Percentiles rank a stretch among this genome's conserved stretches.
phyloP scores from a whole-genome alignment of 345 rosid species.

The Hypericum androsaemum region DNA sequence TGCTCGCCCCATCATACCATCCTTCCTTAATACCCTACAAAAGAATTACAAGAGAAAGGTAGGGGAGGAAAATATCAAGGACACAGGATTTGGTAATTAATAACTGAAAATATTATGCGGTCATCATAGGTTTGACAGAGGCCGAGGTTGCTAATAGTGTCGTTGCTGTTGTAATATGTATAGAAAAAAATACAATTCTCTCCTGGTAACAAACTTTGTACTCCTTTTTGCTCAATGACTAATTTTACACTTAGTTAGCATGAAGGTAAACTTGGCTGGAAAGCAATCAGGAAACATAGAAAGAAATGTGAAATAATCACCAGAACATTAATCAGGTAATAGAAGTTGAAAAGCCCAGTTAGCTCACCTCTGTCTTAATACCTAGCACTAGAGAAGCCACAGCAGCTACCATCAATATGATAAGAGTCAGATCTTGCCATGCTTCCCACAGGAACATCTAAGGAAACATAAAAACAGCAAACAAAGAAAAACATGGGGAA shows the following conservation, averaged over 20 bases:
- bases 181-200: too few species aligned
- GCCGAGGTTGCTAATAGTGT: too few species aligned
- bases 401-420: conserved; percentile 12
- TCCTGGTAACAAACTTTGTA: too few species aligned
- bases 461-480: background rate
- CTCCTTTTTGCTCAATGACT: too few species aligned
- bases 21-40: conserved; percentile 10
- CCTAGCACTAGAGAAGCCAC: conserved; percentile 8
- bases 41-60: background rate
- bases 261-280: too few species aligned
- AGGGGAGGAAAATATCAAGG: background rate
- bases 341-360: background rate
- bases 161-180: too few species aligned
- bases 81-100: background rate
- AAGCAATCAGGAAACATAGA: too few species aligned
- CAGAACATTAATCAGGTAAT: background rate
- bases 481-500: background rate
- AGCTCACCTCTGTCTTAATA: conserved; percentile 6
- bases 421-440: conserved; percentile 8
- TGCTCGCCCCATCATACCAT: conserved; percentile 9
- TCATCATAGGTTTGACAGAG: background rate
- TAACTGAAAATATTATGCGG: background rate
- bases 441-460: conserved; percentile 12
- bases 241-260: too few species aligned
- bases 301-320: too few species aligned